Base-by-base conservation (phyloP, 2,329 filamentous ascomycete genomes). In the Aspergillus chevalieri region DNA sequence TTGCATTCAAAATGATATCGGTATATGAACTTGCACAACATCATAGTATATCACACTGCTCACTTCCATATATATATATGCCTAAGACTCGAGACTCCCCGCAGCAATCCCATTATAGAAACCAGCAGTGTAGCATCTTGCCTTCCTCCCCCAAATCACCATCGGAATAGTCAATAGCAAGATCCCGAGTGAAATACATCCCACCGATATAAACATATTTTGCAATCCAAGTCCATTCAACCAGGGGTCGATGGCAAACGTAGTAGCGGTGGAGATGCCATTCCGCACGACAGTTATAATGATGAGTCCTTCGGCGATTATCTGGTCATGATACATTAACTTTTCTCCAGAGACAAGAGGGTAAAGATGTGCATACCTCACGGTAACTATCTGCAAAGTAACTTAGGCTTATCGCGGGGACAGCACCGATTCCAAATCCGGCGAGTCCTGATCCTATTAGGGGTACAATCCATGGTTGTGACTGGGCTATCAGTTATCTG, bases 381-480 rank as follows among this genome's bases (percentile, higher is more conserved):
- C 22, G 39, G 24, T 52, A 49, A 17, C 43, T 49, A 28, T 52
- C 50, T 15, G 38, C 47, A 38, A 47, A 49, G 12, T 52, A 52
- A 12, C 45, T 46, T n/a, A 51, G 30, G 7, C 44, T 19, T 3
- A 48, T 48, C 0, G 49, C 48, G 4, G 42, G 48, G 14, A 43
- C 30, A 19, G 49, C 44, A 8, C 49, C 49, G 4, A 51, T 34
- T 3, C 49, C 49, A n/a, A 51, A 51, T 26, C 49, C 49, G 7
- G 48, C 46, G 14, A 47, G 44, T 3, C 28, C 43, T 17, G 49
- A 51, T 21, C 49, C 49, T 12, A 51, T 43, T 7, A 48, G 28
- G 3, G 49, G 49, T 12, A 51, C 36, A 17, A 51, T 48, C 43
- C 46, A 51, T 7, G 42, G 43, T 48, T 49, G 28, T 36, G 19